Evolutionary conservation across 2,329 filamentous ascomycete species (phyloP), one percentile per base, ranked within the genome.

Genomic region (Ophiostoma populinum): DNA sequence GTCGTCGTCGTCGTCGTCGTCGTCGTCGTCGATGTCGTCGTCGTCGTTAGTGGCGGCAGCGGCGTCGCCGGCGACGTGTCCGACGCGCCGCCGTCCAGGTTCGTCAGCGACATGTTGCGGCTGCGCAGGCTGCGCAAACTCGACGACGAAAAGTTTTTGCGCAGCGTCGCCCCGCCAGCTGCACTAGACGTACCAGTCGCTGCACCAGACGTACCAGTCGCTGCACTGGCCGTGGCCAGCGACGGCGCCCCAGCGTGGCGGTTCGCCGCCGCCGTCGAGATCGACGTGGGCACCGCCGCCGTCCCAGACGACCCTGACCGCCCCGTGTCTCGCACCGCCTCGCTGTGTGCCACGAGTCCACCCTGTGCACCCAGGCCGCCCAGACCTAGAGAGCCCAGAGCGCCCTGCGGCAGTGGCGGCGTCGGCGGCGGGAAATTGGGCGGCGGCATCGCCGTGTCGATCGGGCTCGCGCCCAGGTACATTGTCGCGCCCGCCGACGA

Each of bases 41-140:
- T 69, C 70, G 37, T 69, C 73, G 49, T 70, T 83, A n/a, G n/a
- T n/a, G n/a, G n/a, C n/a, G n/a, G n/a, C 40, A 77, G 63, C 1
- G 85, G 81, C 0, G 83, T 92, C 19, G 66, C 69, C 5, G 80
- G 75, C 1, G 81, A 85, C 32, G 68, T 61, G 32, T 82, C 78
- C 2, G 68, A n/a, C n/a, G n/a, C 70, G 4, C 62, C 62, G 39
- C 75, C 70, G 16, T 76, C 71, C 2, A 67, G 47, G 39, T 71
- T 64, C 0, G 70, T 67, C 8, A 74, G 46, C 0, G 82, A 85
- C 47, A 86, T 61, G 42, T 82, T 85, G 33, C 82, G 73, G 39
- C 71, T 69, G 50, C 78, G 80, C 44, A 85, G 59, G 43, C 79
- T 81, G 44, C 69, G 70, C 32, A 81, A 52, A 45, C 76, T 81